phyloP scores from a whole-genome alignment of 768 basidiomycete genomes.

The Daedaleopsis sinensis region DNA sequence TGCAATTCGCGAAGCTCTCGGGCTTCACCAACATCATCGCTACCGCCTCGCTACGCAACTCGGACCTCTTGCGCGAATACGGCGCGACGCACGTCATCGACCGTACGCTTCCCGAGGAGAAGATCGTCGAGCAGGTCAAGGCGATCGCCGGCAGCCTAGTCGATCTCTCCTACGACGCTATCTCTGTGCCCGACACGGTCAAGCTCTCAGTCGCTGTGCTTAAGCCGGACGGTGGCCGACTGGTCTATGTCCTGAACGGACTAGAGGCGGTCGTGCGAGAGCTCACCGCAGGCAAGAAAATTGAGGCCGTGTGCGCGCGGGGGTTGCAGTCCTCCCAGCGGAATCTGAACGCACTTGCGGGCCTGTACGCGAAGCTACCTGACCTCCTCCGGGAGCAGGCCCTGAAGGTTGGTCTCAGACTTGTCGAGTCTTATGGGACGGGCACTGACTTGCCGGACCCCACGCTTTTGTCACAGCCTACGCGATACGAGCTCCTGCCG shows the following conservation, averaged over 20 bases:
- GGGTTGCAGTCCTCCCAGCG: no score
- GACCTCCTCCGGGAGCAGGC: constrained; percentile 7
- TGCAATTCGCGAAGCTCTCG: constrained; percentile 26
- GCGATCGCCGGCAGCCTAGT: constrained; percentile 18
- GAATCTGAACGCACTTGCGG: constrained; percentile 8
- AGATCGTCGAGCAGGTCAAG: neutral
- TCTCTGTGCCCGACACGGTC: constrained; percentile 21
- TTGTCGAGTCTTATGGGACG: no score
- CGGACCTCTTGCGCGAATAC: neutral
- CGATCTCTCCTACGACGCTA: constrained; percentile 23
- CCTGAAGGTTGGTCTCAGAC: neutral
- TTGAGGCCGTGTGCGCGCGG: neutral
- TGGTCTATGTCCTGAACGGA: constrained; percentile 10
- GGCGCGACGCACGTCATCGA: constrained; percentile 25
- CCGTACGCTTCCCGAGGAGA: no score
- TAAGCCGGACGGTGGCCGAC: constrained; percentile 18
- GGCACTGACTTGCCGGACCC: neutral
- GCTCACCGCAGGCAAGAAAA: constrained; percentile 1
- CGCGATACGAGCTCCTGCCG: constrained; percentile 26
- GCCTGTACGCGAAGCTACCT: constrained; percentile 6
- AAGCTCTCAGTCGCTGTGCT: constrained; percentile 18
- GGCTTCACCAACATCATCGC: constrained; percentile 27
- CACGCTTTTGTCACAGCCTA: constrained; percentile 29
- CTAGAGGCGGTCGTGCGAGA: neutral
- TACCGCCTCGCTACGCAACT: constrained; percentile 22